A percentile compares a stretch with the other conserved stretches of the same genome.
Conservation (phyloP, 768 basidiomycete genomes). For the Udeniomyces megalosporus region DNA sequence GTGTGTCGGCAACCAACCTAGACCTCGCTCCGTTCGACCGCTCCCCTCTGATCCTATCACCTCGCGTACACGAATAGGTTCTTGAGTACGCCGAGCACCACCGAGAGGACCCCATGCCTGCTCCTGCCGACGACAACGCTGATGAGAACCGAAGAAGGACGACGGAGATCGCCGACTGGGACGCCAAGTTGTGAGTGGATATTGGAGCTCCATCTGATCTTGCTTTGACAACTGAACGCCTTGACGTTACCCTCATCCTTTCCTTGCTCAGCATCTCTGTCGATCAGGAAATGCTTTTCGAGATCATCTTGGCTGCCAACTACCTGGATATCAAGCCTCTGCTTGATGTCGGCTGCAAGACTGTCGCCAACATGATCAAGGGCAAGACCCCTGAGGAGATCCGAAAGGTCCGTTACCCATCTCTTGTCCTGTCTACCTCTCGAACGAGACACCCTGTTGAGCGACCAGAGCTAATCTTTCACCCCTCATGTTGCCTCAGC, state of each 20-base stretch:
- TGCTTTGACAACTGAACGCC: background rate
- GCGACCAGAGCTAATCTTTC: background rate
- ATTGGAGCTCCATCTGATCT: no score
- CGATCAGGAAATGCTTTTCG: constrained; percentile 99
- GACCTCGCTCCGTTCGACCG: constrained; percentile 17
- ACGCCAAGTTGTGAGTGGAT: constrained; percentile 51
- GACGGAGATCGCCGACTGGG: constrained; percentile 98
- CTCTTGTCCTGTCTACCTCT: background rate
- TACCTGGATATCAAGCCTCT: constrained; percentile 99
- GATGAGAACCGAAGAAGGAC: constrained; percentile 95
- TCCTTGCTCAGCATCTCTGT: background rate
- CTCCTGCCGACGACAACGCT: constrained; percentile 51
- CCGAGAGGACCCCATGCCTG: constrained; percentile 86
- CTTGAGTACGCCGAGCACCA: constrained; percentile 99
- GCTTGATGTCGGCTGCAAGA: constrained; percentile 94
- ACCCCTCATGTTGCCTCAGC: background rate
- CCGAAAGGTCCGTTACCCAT: background rate
- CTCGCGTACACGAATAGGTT: constrained; percentile 48
- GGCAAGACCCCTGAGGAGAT: constrained; percentile 82
- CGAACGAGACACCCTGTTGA: no score
- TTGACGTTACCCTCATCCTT: background rate
- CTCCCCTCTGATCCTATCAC: background rate
- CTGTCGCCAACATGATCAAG: constrained; percentile 99
- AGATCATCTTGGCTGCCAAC: constrained; percentile 98
- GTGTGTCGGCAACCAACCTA: background rate